Conservation (phyloP, 129 eudicot genomes). For the Flaveria ramosissima region DNA sequence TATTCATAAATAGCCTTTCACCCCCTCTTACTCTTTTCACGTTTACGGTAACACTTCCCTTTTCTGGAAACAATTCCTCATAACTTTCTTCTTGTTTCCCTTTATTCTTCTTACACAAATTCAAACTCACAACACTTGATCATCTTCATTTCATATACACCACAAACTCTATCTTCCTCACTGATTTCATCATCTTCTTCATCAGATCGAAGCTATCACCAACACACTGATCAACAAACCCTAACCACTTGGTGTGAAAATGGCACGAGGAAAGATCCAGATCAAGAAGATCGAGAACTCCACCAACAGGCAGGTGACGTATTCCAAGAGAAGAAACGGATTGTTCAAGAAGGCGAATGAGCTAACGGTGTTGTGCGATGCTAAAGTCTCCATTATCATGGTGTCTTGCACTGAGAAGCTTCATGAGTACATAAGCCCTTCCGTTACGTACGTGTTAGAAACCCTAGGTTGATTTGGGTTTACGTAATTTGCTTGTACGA, state of each 20-base stretch:
- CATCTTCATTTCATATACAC: slow-evolving; percentile 12
- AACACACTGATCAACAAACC: slow-evolving; percentile 2
- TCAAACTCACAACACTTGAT: background rate
- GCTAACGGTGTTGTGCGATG: slow-evolving; percentile 77
- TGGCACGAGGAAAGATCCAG: slow-evolving; percentile 92
- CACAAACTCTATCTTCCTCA: background rate
- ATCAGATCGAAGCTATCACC: slow-evolving; percentile 12
- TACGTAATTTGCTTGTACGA: background rate
- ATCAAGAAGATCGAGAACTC: slow-evolving; percentile 80
- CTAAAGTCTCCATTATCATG: slow-evolving; percentile 76
- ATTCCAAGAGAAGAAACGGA: slow-evolving; percentile 71
- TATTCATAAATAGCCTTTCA: slow-evolving; percentile 33
- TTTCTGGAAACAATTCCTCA: slow-evolving; percentile 42
- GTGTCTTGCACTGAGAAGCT: slow-evolving; percentile 72
- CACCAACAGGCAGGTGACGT: slow-evolving; percentile 78
- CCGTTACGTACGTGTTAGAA: slow-evolving; percentile 41
- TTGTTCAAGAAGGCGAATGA: slow-evolving; percentile 73
- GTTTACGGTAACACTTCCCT: slow-evolving; percentile 48
- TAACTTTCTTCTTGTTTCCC: slow-evolving; percentile 24
- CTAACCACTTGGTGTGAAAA: background rate
- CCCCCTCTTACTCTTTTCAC: slow-evolving; percentile 50
- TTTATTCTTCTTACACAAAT: slow-evolving; percentile 15
- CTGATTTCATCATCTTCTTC: background rate
- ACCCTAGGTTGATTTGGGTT: slow-evolving; percentile 22
- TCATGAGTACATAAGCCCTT: slow-evolving; percentile 81